A percentile compares a stretch with the other conserved stretches of the same genome.
Evolutionary conservation across 1,284 basidiomycete genomes (phyloP).

Genomic region (Naganishia sp.): DNA sequence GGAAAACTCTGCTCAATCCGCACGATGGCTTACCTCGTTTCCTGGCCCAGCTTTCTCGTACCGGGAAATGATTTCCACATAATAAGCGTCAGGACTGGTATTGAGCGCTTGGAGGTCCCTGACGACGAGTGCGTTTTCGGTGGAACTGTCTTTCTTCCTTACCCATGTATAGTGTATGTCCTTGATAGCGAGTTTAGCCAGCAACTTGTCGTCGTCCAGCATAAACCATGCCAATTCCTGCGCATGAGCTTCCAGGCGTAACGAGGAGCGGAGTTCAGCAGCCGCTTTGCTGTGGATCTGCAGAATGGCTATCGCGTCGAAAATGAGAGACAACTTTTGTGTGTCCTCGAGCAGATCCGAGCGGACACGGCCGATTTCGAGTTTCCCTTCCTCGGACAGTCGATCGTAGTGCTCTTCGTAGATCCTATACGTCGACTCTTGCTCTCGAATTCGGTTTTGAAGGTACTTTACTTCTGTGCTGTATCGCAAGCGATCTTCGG

Average conservation of each 20-base stretch:
- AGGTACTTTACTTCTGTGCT: conserved; percentile 68
- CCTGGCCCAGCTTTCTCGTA: conserved; percentile 27
- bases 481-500: conserved; percentile 71
- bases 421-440: conserved; percentile 59
- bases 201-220: conserved; percentile 68
- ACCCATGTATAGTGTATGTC: conserved; percentile 81
- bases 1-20: background rate
- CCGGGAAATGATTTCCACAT: conserved; percentile 78
- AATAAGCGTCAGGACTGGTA: conserved; percentile 77
- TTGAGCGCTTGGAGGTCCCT: conserved; percentile 81
- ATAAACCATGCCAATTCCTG: conserved; percentile 92
- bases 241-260: conserved; percentile 78
- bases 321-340: conserved; percentile 81
- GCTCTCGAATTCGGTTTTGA: conserved; percentile 72
- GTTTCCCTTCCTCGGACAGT: conserved; percentile 59
- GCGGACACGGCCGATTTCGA: conserved; percentile 64
- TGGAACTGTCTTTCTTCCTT: conserved; percentile 84
- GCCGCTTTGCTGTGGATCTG: conserved; percentile 69
- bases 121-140: conserved; percentile 74
- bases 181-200: conserved; percentile 83
- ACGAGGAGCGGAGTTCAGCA: conserved; percentile 73
- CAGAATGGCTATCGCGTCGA: conserved; percentile 78
- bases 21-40: conserved; percentile 24
- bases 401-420: conserved; percentile 60
- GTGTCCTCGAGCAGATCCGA: conserved; percentile 73